A percentile compares a stretch with the other conserved stretches of the same genome.
Evolutionary conservation across 192 early-diverging fungal species (phyloP).

Genomic region (Irineochytrium annulatum): DNA sequence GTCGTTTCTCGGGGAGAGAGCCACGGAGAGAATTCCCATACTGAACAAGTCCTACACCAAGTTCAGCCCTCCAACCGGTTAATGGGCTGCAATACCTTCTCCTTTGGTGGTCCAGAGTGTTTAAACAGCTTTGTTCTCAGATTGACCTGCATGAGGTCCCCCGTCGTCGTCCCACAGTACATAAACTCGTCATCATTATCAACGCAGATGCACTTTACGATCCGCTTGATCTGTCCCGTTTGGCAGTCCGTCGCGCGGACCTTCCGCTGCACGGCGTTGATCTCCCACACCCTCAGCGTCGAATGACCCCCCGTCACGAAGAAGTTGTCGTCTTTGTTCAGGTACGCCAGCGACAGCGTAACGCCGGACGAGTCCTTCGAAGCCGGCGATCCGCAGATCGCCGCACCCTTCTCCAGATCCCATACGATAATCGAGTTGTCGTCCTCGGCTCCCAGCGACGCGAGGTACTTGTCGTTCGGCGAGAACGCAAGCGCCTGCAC

Average conservation of each 20-base stretch:
- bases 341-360: conserved; percentile 42
- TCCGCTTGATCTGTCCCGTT: conserved; percentile 56
- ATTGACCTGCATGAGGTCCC: conserved; percentile 50
- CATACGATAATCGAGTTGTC: conserved; percentile 55
- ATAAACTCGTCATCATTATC: conserved; percentile 52
- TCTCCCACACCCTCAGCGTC: conserved; percentile 54
- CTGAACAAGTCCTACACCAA: conserved; percentile 44
- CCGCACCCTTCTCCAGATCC: conserved; percentile 46
- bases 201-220: conserved; percentile 51
- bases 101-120: conserved; percentile 53
- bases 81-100: too few species aligned
- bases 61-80: background rate
- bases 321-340: conserved; percentile 44
- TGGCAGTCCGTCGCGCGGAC: conserved; percentile 46
- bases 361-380: conserved; percentile 49
- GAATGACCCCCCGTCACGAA: conserved; percentile 54
- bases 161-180: conserved; percentile 61
- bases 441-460: conserved; percentile 52
- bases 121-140: conserved; percentile 50
- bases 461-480: conserved; percentile 47
- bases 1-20: conserved; percentile 32
- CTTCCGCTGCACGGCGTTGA: conserved; percentile 46
- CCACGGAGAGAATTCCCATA: conserved; percentile 49
- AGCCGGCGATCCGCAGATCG: conserved; percentile 53
- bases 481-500: conserved; percentile 55